Percentiles rank a stretch among this genome's conserved stretches.
phyloP scores from a whole-genome alignment of 352 stramenopile genomes.

The Phytophthora podocarpi region DNA sequence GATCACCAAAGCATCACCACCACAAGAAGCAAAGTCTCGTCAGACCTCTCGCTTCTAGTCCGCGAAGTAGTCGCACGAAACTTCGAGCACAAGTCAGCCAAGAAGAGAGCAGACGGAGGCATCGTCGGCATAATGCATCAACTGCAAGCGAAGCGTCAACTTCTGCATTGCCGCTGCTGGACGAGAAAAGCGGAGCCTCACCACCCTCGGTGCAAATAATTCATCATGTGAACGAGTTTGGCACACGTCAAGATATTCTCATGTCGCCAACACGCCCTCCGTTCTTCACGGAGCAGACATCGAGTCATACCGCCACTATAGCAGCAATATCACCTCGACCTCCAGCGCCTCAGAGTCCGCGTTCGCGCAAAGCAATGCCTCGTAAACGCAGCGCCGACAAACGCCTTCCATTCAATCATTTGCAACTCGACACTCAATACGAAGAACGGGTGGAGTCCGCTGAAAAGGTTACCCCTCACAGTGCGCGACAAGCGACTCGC shows the following conservation, averaged over 20 bases:
- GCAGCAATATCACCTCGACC: conserved; percentile 11
- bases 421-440: conserved; percentile 26
- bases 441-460: conserved; percentile 37
- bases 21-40: conserved; percentile 22
- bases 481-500: conserved; percentile 1
- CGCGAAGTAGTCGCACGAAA: conserved; percentile 30
- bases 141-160: background rate
- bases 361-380: conserved; percentile 11
- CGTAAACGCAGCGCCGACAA: conserved; percentile 17
- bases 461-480: conserved; percentile 1
- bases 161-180: conserved; percentile 24
- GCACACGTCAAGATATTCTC: conserved; percentile 57
- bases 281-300: conserved; percentile 40
- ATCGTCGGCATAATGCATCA: conserved; percentile 5
- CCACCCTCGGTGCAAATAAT: conserved; percentile 45
- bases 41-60: conserved; percentile 23
- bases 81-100: conserved; percentile 29
- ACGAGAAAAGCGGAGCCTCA: conserved; percentile 5
- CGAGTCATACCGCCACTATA: background rate
- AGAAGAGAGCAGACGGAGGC: conserved; percentile 13
- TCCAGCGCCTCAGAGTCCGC: conserved; percentile 8
- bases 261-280: conserved; percentile 60
- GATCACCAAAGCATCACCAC: conserved; percentile 20
- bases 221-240: conserved; percentile 75
- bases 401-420: conserved; percentile 5